Percentiles rank a stretch among this genome's conserved stretches.
These are phyloP conservation scores for Sporothrix brasiliensis DNA, from an alignment of 2,329 filamentous ascomycete species.

Conservation along the genomic window DNA sequence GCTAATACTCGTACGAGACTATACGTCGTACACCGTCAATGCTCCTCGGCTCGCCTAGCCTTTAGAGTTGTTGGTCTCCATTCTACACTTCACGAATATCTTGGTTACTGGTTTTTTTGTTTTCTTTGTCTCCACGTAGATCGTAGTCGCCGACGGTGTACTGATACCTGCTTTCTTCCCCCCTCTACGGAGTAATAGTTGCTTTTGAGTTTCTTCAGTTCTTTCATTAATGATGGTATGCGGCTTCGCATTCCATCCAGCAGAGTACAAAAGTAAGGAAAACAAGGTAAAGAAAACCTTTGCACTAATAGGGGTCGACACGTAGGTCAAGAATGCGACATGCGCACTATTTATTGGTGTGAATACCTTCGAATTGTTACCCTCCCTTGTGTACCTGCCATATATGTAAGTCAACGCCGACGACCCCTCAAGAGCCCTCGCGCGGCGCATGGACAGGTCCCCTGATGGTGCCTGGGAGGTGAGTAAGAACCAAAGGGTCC, in stretches of 20 bases:
- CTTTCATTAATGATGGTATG: background rate
- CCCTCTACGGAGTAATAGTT: too few relatives aligned
- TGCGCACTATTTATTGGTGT: background rate
- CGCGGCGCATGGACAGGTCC: background rate
- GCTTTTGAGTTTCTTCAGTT: background rate
- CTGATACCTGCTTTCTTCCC: background rate
- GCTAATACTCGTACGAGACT: background rate
- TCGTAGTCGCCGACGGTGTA: background rate
- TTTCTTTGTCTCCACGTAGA: constrained; percentile 14
- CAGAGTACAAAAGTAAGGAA: constrained; percentile 3
- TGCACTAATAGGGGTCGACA: background rate
- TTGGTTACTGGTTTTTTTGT: background rate
- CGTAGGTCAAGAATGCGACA: background rate
- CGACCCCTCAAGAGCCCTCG: constrained; percentile 8
- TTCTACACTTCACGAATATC: background rate
- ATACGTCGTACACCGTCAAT: background rate
- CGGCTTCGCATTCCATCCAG: background rate
- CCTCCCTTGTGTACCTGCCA: background rate
- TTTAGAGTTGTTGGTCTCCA: background rate
- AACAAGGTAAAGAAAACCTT: background rate
- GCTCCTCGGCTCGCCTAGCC: background rate
- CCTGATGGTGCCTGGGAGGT: constrained; percentile 11
- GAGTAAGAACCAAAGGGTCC: constrained; percentile 1
- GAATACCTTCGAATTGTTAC: too few relatives aligned
- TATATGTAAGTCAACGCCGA: background rate